These are phyloP conservation scores for Flaveria floridana DNA, from an alignment of 140 eudicot genomes.

Conservation along the genomic window DNA sequence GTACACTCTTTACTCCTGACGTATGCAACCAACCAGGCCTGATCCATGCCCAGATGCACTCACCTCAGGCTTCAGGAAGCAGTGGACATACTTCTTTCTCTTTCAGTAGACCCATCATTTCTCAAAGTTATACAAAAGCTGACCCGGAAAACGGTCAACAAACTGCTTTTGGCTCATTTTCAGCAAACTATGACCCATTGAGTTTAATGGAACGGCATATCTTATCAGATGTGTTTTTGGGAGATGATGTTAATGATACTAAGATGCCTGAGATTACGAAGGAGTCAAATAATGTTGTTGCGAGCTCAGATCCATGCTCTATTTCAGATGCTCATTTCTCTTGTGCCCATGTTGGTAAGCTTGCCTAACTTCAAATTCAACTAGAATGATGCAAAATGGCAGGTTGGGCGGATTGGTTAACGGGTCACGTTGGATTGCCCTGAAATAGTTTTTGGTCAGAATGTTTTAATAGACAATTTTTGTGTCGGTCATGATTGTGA, in stretches of 20 bases:
- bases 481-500: background rate
- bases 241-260: constrained; percentile 33
- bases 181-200: constrained; percentile 30
- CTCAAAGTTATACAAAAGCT: constrained; percentile 9
- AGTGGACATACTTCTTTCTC: constrained; percentile 43
- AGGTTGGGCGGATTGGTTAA: background rate
- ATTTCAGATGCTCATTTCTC: constrained; percentile 32
- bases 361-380: constrained; percentile 28
- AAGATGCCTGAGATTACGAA: constrained; percentile 28
- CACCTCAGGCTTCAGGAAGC: constrained; percentile 41
- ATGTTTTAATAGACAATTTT: background rate
- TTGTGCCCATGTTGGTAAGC: constrained; percentile 20
- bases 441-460: background rate
- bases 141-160: constrained; percentile 28
- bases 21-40: constrained; percentile 34
- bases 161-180: constrained; percentile 38
- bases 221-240: constrained; percentile 29
- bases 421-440: constrained; percentile 4
- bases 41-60: constrained; percentile 16
- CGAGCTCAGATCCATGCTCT: constrained; percentile 26
- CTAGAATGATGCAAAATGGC: constrained; percentile 2
- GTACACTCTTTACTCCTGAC: constrained; percentile 32
- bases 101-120: constrained; percentile 21
- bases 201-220: constrained; percentile 35
- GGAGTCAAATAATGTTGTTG: constrained; percentile 15